phyloP scores from a whole-genome alignment of 2,329 filamentous ascomycete species.

The Trichoderma simmonsii region DNA sequence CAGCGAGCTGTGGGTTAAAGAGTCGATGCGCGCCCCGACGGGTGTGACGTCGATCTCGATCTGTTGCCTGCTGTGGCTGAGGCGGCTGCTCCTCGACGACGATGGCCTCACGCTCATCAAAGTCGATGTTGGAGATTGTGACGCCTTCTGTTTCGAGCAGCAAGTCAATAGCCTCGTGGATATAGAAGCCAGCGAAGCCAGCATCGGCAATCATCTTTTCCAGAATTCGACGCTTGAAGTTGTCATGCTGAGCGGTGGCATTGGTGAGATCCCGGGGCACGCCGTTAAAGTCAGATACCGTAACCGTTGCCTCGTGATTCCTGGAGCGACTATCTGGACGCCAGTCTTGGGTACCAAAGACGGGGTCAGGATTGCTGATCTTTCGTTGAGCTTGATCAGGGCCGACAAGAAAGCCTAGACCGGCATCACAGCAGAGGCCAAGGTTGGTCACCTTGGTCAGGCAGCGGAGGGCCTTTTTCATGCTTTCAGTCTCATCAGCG shows the following conservation, averaged over 20 bases:
- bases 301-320: slow-evolving; percentile 21
- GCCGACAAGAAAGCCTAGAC: slow-evolving; percentile 64
- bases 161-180: slow-evolving; percentile 34
- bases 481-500: slow-evolving; percentile 60
- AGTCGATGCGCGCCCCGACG: neutral
- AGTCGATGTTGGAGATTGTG: slow-evolving; percentile 30
- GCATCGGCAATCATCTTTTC: slow-evolving; percentile 39
- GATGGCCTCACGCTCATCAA: slow-evolving; percentile 31
- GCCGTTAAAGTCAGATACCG: slow-evolving; percentile 28
- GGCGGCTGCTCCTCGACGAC: neutral
- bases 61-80: neutral
- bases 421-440: slow-evolving; percentile 65
- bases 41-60: neutral
- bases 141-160: slow-evolving; percentile 36
- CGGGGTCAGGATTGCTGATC: slow-evolving; percentile 33
- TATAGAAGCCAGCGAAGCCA: slow-evolving; percentile 31
- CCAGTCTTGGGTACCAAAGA: slow-evolving; percentile 35
- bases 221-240: slow-evolving; percentile 33
- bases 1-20: neutral
- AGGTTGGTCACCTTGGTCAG: slow-evolving; percentile 57
- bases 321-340: slow-evolving; percentile 21
- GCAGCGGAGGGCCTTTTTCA: slow-evolving; percentile 58
- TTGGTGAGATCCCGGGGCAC: slow-evolving; percentile 24
- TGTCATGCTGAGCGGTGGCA: slow-evolving; percentile 26
- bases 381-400: slow-evolving; percentile 54